phyloP scores from a whole-genome alignment of 805 yeast genomes.

The Myxozyma monticola region DNA sequence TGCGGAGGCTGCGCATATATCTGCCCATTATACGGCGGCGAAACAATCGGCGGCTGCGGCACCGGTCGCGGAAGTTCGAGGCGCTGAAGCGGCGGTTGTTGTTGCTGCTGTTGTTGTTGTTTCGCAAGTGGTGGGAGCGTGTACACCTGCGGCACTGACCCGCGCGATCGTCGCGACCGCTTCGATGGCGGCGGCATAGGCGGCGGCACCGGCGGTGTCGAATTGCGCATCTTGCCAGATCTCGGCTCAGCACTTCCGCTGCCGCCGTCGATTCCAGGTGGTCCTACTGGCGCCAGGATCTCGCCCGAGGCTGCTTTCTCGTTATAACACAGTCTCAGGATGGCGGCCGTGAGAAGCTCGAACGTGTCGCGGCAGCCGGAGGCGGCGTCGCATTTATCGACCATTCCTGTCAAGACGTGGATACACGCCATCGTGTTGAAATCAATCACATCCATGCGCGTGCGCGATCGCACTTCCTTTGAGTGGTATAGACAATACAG shows the following conservation, averaged over 20 bases:
- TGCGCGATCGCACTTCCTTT: slow-evolving; percentile 49
- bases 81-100: not conserved
- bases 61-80: not conserved
- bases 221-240: slow-evolving; percentile 5
- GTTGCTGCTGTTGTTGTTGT: not conserved
- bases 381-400: slow-evolving; percentile 78
- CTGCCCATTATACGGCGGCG: not conserved
- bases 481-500: slow-evolving; percentile 75
- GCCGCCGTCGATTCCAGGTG: slow-evolving; percentile 4
- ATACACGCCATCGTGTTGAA: slow-evolving; percentile 45
- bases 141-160: slow-evolving; percentile 2
- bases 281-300: slow-evolving; percentile 18
- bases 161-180: slow-evolving; percentile 11
- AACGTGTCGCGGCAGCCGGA: slow-evolving; percentile 67
- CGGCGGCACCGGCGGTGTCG: slow-evolving; percentile 28
- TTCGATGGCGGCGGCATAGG: slow-evolving; percentile 31
- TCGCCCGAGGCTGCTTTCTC: slow-evolving; percentile 35
- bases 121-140: slow-evolving; percentile 6
- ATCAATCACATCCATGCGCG: slow-evolving; percentile 53
- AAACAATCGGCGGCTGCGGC: not conserved
- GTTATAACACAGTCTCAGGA: slow-evolving; percentile 50
- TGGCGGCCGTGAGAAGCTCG: slow-evolving; percentile 70
- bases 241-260: slow-evolving; percentile 3
- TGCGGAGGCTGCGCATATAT: slow-evolving; percentile 3
- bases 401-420: slow-evolving; percentile 58